These are phyloP conservation scores for Eurotiales sp. DNA, from an alignment of 2,329 filamentous ascomycete species.

Conservation along the genomic window DNA sequence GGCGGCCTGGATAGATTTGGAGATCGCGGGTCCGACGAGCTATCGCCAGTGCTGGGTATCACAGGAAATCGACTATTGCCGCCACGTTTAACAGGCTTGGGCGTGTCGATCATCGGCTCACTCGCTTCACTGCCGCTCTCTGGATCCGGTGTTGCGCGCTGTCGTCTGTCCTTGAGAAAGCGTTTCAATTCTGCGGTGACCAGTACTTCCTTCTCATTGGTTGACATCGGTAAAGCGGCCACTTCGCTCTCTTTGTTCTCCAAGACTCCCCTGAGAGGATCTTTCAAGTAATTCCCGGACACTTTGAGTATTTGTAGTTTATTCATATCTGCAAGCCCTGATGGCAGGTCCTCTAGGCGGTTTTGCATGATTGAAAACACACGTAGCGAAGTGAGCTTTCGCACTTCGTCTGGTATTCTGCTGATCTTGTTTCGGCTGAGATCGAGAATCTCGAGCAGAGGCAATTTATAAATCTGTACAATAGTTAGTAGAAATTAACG, in stretches of 20 bases:
- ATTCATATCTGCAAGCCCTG: slow-evolving; percentile 82
- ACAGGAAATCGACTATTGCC: slow-evolving; percentile 58
- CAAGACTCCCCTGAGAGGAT: slow-evolving; percentile 69
- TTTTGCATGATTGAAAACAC: slow-evolving; percentile 87
- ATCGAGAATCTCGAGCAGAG: slow-evolving; percentile 86
- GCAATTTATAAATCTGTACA: slow-evolving; percentile 74
- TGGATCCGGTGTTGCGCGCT: slow-evolving; percentile 35
- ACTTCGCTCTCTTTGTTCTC: slow-evolving; percentile 65
- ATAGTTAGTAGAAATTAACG: slow-evolving; percentile 22
- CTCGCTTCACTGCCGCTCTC: slow-evolving; percentile 49
- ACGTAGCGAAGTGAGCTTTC: slow-evolving; percentile 77
- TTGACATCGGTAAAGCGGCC: slow-evolving; percentile 50
- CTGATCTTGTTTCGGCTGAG: slow-evolving; percentile 83
- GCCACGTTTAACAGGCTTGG: slow-evolving; percentile 61
- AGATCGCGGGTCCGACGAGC: slow-evolving; percentile 68
- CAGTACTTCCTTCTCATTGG: slow-evolving; percentile 58
- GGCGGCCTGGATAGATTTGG: slow-evolving; percentile 65
- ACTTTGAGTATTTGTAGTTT: slow-evolving; percentile 87
- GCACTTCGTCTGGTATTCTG: slow-evolving; percentile 72
- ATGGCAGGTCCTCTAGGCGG: slow-evolving; percentile 75
- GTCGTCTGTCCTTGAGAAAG: slow-evolving; percentile 50
- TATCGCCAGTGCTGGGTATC: slow-evolving; percentile 47
- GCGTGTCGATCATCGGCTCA: slow-evolving; percentile 73
- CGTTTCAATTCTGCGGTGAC: slow-evolving; percentile 59
- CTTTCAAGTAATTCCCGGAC: slow-evolving; percentile 79